A percentile compares a stretch with the other conserved stretches of the same genome.
Conservation (phyloP, 306 rosid genomes). For the Cyclanthera cordifolia region DNA sequence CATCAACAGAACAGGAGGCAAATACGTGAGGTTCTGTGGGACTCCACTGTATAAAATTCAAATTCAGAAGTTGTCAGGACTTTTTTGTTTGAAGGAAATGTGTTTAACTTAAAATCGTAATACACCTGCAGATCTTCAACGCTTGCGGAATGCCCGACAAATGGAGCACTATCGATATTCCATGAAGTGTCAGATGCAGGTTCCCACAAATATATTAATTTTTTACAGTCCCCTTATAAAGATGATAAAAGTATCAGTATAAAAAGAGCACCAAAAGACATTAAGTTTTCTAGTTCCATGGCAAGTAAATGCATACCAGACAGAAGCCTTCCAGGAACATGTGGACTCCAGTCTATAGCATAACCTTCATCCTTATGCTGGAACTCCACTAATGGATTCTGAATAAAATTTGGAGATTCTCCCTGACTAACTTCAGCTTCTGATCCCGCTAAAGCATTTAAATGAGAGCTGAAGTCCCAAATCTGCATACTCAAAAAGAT, state of each 20-base stretch:
- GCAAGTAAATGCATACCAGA: slow-evolving; percentile 44
- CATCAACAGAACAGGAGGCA: slow-evolving; percentile 85
- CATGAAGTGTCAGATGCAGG: slow-evolving; percentile 65
- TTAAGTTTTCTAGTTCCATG: background rate
- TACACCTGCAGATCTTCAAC: slow-evolving; percentile 89
- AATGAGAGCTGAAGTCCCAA: slow-evolving; percentile 84
- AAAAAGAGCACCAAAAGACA: background rate
- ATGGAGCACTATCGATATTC: slow-evolving; percentile 58
- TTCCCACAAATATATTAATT: slow-evolving; percentile 70
- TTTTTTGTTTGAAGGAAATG: slow-evolving; percentile 3
- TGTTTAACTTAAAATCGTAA: slow-evolving; percentile 9
- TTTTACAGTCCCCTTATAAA: slow-evolving; percentile 73
- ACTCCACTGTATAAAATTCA: slow-evolving; percentile 69
- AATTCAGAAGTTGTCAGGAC: slow-evolving; percentile 9
- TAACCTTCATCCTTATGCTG: slow-evolving; percentile 84
- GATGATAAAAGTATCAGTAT: slow-evolving; percentile 5
- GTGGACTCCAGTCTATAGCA: slow-evolving; percentile 86
- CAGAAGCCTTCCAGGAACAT: slow-evolving; percentile 62
- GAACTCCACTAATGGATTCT: slow-evolving; percentile 49
- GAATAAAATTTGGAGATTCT: slow-evolving; percentile 51
- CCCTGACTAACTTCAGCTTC: slow-evolving; percentile 58
- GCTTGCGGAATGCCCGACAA: slow-evolving; percentile 63
- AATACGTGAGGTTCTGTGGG: slow-evolving; percentile 65
- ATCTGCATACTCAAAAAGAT: slow-evolving; percentile 29
- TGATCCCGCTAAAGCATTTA: slow-evolving; percentile 63